These are phyloP conservation scores for Mortierella sp. DNA, from an alignment of 371 early-diverging fungal species.

Conservation along the genomic window DNA sequence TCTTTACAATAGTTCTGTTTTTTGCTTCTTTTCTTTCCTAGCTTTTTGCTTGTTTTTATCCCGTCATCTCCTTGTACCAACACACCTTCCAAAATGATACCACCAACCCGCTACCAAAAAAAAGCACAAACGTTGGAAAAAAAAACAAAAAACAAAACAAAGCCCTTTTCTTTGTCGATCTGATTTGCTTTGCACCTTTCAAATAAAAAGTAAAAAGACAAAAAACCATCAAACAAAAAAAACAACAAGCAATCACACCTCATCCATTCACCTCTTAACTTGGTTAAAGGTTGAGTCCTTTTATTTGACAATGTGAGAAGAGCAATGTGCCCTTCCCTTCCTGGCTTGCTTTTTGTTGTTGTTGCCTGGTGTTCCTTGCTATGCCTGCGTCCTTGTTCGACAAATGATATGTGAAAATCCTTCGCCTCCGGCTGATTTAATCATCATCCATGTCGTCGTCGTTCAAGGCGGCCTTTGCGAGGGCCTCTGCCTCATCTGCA, in stretches of 20 bases:
- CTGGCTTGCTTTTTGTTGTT: not conserved
- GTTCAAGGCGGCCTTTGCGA: conserved; percentile 72
- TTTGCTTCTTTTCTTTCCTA: not conserved
- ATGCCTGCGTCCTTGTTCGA: not conserved
- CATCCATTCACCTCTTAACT: not conserved
- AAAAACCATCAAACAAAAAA: not conserved
- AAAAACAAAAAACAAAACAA: not conserved
- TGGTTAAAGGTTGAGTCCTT: not conserved
- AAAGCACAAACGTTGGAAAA: not conserved
- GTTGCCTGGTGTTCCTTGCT: not conserved
- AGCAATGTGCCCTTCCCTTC: not conserved
- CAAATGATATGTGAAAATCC: not conserved
- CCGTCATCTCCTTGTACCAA: not conserved
- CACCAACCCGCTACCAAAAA: not conserved
- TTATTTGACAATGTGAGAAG: not conserved
- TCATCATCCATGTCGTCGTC: conserved; percentile 57
- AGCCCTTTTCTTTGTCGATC: not conserved
- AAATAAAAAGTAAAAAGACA: not conserved
- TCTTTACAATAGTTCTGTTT: not conserved
- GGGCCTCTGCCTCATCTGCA: conserved; percentile 86
- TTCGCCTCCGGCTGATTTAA: not conserved
- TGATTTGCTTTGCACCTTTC: not conserved
- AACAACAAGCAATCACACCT: not conserved
- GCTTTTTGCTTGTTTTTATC: not conserved
- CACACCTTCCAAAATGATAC: not conserved